phyloP scores from a whole-genome alignment of 2,329 filamentous ascomycete species.

The Colletotrichum sp. region DNA sequence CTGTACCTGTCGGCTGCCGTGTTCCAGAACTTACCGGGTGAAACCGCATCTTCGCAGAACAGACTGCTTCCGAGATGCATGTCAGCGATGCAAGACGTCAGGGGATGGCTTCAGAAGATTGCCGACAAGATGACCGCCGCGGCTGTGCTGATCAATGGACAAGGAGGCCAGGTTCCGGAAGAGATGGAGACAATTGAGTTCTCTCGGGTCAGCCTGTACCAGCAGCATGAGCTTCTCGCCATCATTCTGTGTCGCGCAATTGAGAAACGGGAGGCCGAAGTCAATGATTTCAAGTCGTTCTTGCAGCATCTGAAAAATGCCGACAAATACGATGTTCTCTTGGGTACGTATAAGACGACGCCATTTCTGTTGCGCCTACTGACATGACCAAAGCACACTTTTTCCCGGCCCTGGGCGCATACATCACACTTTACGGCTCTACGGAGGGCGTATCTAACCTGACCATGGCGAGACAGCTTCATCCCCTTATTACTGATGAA shows the following conservation, averaged over 20 bases:
- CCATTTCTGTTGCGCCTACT: not conserved
- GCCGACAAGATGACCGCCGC: constrained; percentile 77
- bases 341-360: constrained; percentile 42
- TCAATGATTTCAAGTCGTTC: constrained; percentile 76
- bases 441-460: constrained; percentile 72
- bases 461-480: constrained; percentile 71
- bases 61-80: constrained; percentile 77
- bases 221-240: constrained; percentile 88
- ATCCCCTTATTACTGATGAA: constrained; percentile 71
- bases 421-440: constrained; percentile 79
- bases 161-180: constrained; percentile 57
- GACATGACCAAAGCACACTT: constrained; percentile 68
- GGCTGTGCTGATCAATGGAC: constrained; percentile 72
- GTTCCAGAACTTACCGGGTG: constrained; percentile 43
- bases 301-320: constrained; percentile 69
- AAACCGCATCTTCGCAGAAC: constrained; percentile 16
- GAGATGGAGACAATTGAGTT: constrained; percentile 80
- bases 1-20: constrained; percentile 61
- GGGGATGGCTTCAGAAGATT: constrained; percentile 76
- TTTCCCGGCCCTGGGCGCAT: constrained; percentile 77
- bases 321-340: constrained; percentile 75
- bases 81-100: constrained; percentile 75
- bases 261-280: constrained; percentile 72
- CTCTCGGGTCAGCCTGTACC: constrained; percentile 78
- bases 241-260: constrained; percentile 81